Evolutionary conservation across 768 basidiomycete genomes (phyloP).

Genomic region (Gloeostereum incarnatum): DNA sequence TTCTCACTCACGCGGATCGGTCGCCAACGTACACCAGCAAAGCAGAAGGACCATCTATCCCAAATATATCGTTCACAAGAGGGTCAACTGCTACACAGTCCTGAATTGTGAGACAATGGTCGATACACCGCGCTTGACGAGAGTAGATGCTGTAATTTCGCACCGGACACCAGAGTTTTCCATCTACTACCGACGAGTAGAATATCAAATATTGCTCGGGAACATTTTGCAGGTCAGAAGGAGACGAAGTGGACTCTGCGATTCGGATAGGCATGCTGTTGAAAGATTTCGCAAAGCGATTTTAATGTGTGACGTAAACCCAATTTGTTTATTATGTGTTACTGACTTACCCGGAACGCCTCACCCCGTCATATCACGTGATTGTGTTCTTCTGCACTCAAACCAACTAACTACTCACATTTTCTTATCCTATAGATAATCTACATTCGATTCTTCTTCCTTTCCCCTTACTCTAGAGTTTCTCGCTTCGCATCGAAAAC

Average conservation of each 20-base stretch:
- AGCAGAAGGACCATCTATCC: constrained; percentile 36
- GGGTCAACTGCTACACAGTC: constrained; percentile 61
- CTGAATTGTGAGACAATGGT: constrained; percentile 19
- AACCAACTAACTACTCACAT: too few relatives aligned
- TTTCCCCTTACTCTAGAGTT: too few relatives aligned
- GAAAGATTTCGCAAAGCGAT: too few relatives aligned
- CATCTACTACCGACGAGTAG: constrained; percentile 57
- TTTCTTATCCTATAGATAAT: too few relatives aligned
- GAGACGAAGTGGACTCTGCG: constrained; percentile 25
- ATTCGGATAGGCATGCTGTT: constrained; percentile 42
- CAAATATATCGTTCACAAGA: constrained; percentile 42
- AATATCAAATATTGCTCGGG: constrained; percentile 57
- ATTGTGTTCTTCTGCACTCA: too few relatives aligned
- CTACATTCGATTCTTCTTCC: too few relatives aligned
- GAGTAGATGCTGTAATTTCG: neutral
- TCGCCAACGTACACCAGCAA: constrained; percentile 65
- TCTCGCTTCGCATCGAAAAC: too few relatives aligned
- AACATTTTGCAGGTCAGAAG: constrained; percentile 24
- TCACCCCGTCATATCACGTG: too few relatives aligned
- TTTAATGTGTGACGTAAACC: too few relatives aligned
- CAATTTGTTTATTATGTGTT: too few relatives aligned
- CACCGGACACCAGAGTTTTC: constrained; percentile 62
- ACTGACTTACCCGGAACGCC: too few relatives aligned
- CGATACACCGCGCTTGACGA: constrained; percentile 1
- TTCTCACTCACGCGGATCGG: constrained; percentile 41